Conservation (phyloP, 345 rosid genomes). For the Arabidopsis suecica region DNA sequence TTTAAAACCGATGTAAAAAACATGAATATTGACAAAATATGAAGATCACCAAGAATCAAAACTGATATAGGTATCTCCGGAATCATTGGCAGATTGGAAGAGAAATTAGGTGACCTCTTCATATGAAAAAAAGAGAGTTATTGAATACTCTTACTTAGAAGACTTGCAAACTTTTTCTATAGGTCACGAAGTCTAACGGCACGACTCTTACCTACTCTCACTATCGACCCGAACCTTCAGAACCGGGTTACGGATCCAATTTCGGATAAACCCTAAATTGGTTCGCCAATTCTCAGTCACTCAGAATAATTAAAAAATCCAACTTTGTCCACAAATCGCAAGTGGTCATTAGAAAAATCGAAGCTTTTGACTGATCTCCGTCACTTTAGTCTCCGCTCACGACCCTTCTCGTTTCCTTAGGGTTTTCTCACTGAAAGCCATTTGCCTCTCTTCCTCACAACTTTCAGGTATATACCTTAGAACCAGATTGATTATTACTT, state of each 20-base stretch:
- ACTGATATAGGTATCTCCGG: not conserved
- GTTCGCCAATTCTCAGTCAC: not conserved
- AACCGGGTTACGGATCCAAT: constrained; percentile 3
- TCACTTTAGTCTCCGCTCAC: not conserved
- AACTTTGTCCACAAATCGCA: constrained; percentile 19
- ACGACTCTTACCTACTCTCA: constrained; percentile 13
- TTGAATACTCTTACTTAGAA: not conserved
- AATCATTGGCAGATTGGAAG: not conserved
- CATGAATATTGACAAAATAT: not conserved
- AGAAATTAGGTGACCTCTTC: not conserved
- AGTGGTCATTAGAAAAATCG: constrained; percentile 27
- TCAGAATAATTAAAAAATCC: constrained; percentile 4
- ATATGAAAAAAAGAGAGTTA: not conserved
- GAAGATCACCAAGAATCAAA: not conserved
- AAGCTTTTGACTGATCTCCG: constrained; percentile 24
- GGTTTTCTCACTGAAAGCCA: constrained; percentile 15
- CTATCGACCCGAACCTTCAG: constrained; percentile 4
- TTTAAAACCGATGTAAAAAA: too few relatives aligned
- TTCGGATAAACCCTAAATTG: constrained; percentile 18
- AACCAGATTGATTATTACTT: not conserved
- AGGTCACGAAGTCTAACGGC: constrained; percentile 5
- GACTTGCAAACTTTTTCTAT: not conserved
- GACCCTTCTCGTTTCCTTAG: not conserved
- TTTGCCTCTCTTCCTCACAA: not conserved
- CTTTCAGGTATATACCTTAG: constrained; percentile 7